Evolutionary conservation across 2,329 filamentous ascomycete genomes (phyloP), one percentile per base, ranked within the genome.

Genomic region (Tothia fuscella): DNA sequence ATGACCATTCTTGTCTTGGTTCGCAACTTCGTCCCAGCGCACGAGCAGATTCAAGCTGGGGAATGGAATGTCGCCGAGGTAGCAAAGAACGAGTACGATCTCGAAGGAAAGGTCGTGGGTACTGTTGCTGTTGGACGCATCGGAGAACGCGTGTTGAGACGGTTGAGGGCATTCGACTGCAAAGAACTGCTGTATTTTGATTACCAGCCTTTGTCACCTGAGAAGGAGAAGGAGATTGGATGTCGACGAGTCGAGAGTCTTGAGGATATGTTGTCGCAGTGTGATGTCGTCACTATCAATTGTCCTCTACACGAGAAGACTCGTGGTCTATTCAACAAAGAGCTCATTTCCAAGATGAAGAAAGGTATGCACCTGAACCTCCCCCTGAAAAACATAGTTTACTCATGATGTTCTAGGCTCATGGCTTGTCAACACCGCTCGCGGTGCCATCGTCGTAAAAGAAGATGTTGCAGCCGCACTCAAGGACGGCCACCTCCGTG

Each of bases 171-270:
- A 52, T 98, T 98, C 61, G 89, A 94, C 74, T 98, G 91, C 85
- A 94, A 94, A 80, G 89, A 96, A 75, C 78, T 98, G 38, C 78
- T 96, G 50, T 98, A 98, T 83, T 96, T 84, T 64, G 91, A 98
- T 72, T 98, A 98, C 82, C 91, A 98, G 76, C 87, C 89, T 40
- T 74, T 98, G 50, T 73, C 68, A 47, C 59, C 85, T 47, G 87
- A 94, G 71, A 72, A 78, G 56, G 88, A 96, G 78, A 78, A 82
- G 67, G 89, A 95, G 73, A 96, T 96, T 67, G 89, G 89, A 63
- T 88, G 81, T 76, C 77, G 86, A 57, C 79, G 91, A 48, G 87
- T 96, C 46, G 82, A 89, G 37, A 75, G 63, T 57, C 79, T 98
- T 57, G 88, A 95, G 74, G 89, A 96, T 65, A 81, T 98, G 78